These are phyloP conservation scores for Globisporangium splendens DNA, from an alignment of 352 stramenopile genomes.

Conservation along the genomic window DNA sequence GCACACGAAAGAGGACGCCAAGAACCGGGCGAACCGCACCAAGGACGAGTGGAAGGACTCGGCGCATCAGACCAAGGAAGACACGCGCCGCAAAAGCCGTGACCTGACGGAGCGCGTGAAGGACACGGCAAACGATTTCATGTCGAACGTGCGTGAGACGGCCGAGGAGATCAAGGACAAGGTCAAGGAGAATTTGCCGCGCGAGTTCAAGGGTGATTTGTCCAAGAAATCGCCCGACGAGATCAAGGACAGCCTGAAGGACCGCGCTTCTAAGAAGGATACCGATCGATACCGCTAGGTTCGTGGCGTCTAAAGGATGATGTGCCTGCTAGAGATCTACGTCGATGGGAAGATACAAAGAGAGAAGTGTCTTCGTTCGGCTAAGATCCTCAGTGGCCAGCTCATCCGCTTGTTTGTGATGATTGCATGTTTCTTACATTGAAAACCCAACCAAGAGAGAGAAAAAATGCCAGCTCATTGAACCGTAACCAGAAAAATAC, in stretches of 20 bases:
- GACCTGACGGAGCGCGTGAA: constrained; percentile 18
- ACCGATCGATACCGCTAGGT: too few relatives aligned
- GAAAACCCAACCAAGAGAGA: too few relatives aligned
- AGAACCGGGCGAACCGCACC: constrained; percentile 12
- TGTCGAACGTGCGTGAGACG: constrained; percentile 24
- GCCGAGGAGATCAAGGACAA: constrained; percentile 27
- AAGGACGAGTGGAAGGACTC: constrained; percentile 17
- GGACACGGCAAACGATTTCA: constrained; percentile 27
- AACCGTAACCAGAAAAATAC: too few relatives aligned
- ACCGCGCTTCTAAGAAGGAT: constrained; percentile 11
- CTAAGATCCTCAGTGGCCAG: too few relatives aligned
- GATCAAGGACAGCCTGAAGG: constrained; percentile 24
- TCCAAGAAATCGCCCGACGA: constrained; percentile 21
- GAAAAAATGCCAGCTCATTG: too few relatives aligned
- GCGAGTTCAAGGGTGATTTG: constrained; percentile 15
- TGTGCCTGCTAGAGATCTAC: too few relatives aligned
- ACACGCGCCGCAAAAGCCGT: constrained; percentile 3
- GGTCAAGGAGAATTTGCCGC: constrained; percentile 23
- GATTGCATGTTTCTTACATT: too few relatives aligned
- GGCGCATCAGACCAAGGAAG: constrained; percentile 21
- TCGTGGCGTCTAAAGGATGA: background rate
- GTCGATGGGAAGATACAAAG: too few relatives aligned
- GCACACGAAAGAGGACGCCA: constrained; percentile 21
- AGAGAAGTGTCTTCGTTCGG: too few relatives aligned
- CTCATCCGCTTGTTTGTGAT: too few relatives aligned